phyloP scores from a whole-genome alignment of 1,284 basidiomycete genomes.

The Tetrapyrgos nigripes region DNA sequence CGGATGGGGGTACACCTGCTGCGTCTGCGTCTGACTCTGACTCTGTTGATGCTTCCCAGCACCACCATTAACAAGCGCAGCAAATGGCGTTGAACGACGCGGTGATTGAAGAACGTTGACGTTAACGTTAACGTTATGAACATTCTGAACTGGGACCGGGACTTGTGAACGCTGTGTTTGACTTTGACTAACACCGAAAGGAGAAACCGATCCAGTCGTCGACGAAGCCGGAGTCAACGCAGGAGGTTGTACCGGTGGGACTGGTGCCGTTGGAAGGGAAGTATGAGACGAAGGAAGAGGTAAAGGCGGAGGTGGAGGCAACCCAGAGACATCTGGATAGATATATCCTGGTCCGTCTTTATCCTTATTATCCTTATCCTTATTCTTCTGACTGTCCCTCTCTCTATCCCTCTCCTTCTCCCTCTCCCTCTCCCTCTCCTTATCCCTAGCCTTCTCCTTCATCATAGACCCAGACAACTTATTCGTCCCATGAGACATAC shows the following conservation, averaged over 20 bases:
- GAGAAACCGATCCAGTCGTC: conserved; percentile 5
- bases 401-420: too few relatives aligned
- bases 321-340: too few relatives aligned
- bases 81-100: not conserved
- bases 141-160: too few relatives aligned
- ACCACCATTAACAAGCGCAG: not conserved
- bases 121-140: too few relatives aligned
- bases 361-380: conserved; percentile 15
- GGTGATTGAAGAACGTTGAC: too few relatives aligned
- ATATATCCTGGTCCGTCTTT: conserved; percentile 8
- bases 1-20: too few relatives aligned
- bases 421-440: too few relatives aligned
- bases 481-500: not conserved
- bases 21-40: not conserved
- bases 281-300: not conserved
- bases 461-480: too few relatives aligned
- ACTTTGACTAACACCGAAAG: too few relatives aligned
- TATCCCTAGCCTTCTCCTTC: too few relatives aligned
- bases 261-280: not conserved
- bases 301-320: too few relatives aligned
- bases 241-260: not conserved
- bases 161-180: too few relatives aligned
- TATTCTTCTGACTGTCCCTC: not conserved
- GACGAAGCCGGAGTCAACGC: not conserved
- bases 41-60: not conserved